Percentiles rank a stretch among this genome's conserved stretches.
These are phyloP conservation scores for Aspergillus nidulans DNA, from an alignment of 495 filamentous ascomycete species.

Conservation along the genomic window DNA sequence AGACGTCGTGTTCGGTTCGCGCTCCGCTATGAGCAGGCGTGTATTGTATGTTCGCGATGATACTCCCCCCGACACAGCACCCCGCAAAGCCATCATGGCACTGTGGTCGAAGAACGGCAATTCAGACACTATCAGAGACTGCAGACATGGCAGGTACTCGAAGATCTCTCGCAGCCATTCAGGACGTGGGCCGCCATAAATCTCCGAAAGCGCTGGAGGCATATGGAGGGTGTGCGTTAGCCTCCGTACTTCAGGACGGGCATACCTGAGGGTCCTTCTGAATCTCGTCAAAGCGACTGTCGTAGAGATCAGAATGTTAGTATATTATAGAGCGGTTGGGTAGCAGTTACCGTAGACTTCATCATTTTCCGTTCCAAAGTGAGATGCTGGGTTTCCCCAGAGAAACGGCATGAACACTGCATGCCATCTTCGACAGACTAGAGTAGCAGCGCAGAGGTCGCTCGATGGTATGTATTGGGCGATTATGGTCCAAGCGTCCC, in stretches of 20 bases:
- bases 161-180: conserved; percentile 61
- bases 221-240: conserved; percentile 63
- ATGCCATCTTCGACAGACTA: conserved; percentile 58
- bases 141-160: conserved; percentile 54
- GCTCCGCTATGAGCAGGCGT: conserved; percentile 53
- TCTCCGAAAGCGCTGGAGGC: conserved; percentile 61
- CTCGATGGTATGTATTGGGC: conserved; percentile 56
- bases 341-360: conserved; percentile 51
- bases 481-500: conserved; percentile 59
- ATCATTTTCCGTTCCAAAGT: conserved; percentile 61
- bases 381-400: conserved; percentile 63
- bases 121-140: conserved; percentile 56
- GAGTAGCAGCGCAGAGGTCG: conserved; percentile 54
- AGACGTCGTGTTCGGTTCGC: conserved; percentile 55
- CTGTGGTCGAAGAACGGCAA: conserved; percentile 63
- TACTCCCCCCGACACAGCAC: conserved; percentile 22
- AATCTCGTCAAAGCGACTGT: conserved; percentile 60
- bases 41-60: conserved; percentile 33
- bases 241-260: conserved; percentile 48
- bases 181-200: conserved; percentile 58
- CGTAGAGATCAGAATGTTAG: conserved; percentile 4
- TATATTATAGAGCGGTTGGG: neutral
- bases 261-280: conserved; percentile 53
- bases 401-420: conserved; percentile 55
- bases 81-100: conserved; percentile 48